Evolutionary conservation across 768 basidiomycete species (phyloP), one percentile per base, ranked within the genome.

Genomic region (Phanerochaete sordida): DNA sequence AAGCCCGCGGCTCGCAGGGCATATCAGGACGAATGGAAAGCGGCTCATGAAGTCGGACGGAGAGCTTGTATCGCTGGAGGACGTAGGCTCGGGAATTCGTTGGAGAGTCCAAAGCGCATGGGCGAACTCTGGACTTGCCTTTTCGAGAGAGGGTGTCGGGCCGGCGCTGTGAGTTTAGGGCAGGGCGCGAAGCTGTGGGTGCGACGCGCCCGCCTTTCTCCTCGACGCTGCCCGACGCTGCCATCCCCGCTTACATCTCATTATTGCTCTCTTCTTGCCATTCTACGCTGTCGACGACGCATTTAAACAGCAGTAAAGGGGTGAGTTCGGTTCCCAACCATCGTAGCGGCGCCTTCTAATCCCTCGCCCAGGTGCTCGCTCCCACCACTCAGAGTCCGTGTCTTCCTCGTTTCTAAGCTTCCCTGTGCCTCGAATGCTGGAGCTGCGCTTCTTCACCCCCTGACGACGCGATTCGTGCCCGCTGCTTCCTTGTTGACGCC

Each of bases 1-100:
- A 24, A 86, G 74, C 4, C 85, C 84, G 19, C 84, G 77, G 19
- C 81, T 83, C 5, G 83, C 80, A 28, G 85, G 84, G 30, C 78
- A 73, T 50, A 85, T 73, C 58, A 86, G 73, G 62, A 81, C 67
- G 66, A 85, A 85, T 0, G 81, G 82, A 1, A 23, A 15, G 12
- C n/a, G 53, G 35, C 53, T 39, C 53, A 54, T 54, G 19, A 16
- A 19, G 37, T 23, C 24, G 37, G 23, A 51, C 50, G 5, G n/a
- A 12, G 30, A n/a, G 50, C 33, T 35, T 35, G 33, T n/a, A n/a
- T n/a, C n/a, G n/a, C n/a, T n/a, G n/a, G n/a, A n/a, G n/a, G 33
- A 13, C 33, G 33, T 13, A 6, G 33, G 6, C 13, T 6, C 33
- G 6, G 33, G 33, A 35, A 13, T n/a, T n/a, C 33, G 33, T 35